Evolutionary conservation across 1,284 basidiomycete species (phyloP).

Genomic region (Cryptococcus hybrid): DNA sequence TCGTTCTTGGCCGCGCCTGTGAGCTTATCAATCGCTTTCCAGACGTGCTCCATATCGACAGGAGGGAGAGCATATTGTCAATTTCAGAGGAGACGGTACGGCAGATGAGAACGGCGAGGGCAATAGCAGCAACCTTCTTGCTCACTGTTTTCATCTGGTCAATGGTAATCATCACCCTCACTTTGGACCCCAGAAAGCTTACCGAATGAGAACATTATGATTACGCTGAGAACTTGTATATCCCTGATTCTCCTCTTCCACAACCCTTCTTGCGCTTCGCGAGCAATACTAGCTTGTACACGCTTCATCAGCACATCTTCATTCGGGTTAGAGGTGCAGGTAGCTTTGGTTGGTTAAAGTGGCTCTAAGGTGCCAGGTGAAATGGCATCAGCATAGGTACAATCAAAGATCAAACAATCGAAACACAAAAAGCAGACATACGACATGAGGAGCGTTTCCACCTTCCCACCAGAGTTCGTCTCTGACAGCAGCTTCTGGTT

Average conservation of each 20-base stretch:
- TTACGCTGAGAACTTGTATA: conserved; percentile 29
- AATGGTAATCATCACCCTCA: background rate
- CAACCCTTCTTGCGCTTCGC: conserved; percentile 27
- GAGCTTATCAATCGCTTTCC: conserved; percentile 20
- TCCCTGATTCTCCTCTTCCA: conserved; percentile 34
- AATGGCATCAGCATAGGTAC: too few species aligned
- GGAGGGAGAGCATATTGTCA: conserved; percentile 30
- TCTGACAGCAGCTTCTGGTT: conserved; percentile 29
- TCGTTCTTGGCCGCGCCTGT: conserved; percentile 7
- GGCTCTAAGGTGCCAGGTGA: conserved; percentile 18
- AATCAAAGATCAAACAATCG: background rate
- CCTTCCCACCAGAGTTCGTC: conserved; percentile 46
- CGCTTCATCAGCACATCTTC: conserved; percentile 19
- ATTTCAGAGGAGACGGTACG: conserved; percentile 29
- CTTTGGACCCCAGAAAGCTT: conserved; percentile 6
- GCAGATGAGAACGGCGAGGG: conserved; percentile 31
- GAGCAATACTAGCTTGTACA: conserved; percentile 27
- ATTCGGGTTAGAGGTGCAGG: conserved; percentile 17
- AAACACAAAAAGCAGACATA: conserved; percentile 11
- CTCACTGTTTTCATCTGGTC: conserved; percentile 17
- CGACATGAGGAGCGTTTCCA: conserved; percentile 42
- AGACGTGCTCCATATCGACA: conserved; percentile 20
- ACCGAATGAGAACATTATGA: conserved; percentile 34
- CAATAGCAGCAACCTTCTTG: conserved; percentile 23
- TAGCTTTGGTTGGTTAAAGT: conserved; percentile 36